A percentile compares a stretch with the other conserved stretches of the same genome.
Evolutionary conservation across 106 monocot genomes (phyloP).

Genomic region (Dactylorhiza incarnata): DNA sequence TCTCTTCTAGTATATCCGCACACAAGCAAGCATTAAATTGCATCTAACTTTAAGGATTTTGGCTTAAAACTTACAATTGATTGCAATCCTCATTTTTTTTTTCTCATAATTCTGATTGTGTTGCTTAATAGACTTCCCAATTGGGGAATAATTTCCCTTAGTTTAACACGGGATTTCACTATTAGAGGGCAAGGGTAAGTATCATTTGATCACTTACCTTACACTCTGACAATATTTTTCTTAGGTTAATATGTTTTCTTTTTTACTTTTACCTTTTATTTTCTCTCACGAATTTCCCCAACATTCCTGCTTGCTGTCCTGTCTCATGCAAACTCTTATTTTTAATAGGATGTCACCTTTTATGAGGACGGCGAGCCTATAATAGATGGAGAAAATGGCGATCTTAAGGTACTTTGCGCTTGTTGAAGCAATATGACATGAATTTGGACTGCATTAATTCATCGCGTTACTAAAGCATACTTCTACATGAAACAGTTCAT

Average conservation of each 20-base stretch:
- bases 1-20: neutral
- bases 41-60: neutral
- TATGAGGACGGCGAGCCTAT: slow-evolving; percentile 94
- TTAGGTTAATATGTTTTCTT: neutral
- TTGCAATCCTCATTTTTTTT: neutral
- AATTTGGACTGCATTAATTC: neutral
- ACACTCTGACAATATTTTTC: neutral
- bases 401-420: slow-evolving; percentile 61
- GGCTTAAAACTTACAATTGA: neutral
- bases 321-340: neutral
- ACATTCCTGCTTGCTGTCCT: slow-evolving; percentile 2
- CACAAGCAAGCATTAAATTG: neutral
- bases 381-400: slow-evolving; percentile 95
- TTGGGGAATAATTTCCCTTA: neutral
- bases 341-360: slow-evolving; percentile 70
- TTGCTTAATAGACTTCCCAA: neutral
- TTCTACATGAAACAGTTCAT: slow-evolving; percentile 55
- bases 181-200: neutral
- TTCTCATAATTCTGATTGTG: neutral
- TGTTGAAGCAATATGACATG: neutral
- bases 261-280: neutral
- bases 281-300: neutral
- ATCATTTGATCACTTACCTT: neutral
- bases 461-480: neutral
- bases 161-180: neutral